These are phyloP conservation scores for Plasmodium cynomolgi DNA, from an alignment of 169 alveolate species.

Conservation along the genomic window DNA sequence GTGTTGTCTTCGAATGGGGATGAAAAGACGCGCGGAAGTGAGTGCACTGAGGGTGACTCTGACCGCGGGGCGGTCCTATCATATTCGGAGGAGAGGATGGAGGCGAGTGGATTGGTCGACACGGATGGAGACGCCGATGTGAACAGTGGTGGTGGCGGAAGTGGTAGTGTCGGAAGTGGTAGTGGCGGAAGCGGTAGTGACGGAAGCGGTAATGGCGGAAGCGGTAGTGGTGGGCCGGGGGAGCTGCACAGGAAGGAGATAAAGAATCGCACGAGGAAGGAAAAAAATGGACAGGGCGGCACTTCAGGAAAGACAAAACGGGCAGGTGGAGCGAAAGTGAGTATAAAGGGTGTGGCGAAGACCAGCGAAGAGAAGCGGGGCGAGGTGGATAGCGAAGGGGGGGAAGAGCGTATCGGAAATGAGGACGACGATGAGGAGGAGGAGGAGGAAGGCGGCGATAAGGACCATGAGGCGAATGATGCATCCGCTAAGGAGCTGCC, in stretches of 20 bases:
- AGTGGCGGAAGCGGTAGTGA: neutral
- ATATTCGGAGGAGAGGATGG: neutral
- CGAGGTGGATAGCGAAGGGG: neutral
- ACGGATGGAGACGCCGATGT: neutral
- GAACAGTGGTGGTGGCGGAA: neutral
- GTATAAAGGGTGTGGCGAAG: neutral
- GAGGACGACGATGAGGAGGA: neutral
- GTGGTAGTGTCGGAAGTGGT: neutral
- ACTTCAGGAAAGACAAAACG: neutral
- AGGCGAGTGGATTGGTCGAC: neutral
- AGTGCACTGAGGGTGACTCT: neutral
- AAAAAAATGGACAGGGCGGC: neutral
- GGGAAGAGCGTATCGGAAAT: neutral
- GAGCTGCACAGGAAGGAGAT: neutral
- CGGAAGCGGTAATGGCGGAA: neutral
- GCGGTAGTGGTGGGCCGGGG: neutral
- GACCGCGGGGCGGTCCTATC: neutral
- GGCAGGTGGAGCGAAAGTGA: neutral
- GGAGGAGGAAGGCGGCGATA: neutral
- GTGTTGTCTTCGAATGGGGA: neutral
- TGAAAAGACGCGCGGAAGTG: neutral
- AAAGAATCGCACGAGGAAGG: neutral
- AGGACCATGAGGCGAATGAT: neutral
- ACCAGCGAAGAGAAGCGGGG: neutral
- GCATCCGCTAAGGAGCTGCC: neutral